Evolutionary conservation across 2,329 filamentous ascomycete species (phyloP), one percentile per base, ranked within the genome.

Genomic region (Tolypocladium sp.): DNA sequence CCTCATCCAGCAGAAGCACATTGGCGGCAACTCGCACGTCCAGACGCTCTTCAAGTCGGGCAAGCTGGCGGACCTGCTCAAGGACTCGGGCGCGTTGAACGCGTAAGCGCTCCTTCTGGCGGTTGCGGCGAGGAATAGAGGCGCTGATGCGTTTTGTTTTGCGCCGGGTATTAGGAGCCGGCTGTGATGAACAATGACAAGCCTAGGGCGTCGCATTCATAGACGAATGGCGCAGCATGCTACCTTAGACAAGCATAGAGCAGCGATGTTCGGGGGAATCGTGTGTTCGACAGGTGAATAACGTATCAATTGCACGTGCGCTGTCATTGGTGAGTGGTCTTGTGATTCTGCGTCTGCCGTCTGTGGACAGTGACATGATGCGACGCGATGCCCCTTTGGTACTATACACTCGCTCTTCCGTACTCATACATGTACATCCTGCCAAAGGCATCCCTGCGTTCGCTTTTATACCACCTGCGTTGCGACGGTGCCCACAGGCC

Each of bases 11-110:
- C 79, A 92, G 79, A 79, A 95, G 80, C 93, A 97, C 77, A 95
- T 99, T 73, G 94, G 94, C 63, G 94, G 94, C 66, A 97, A 97
- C 84, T 96, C 91, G 30, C 93, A 95, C 65, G 76, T 97, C 58
- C 82, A 85, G 65, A 68, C 69, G 38, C 74, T 94, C 66, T 77
- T 90, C 58, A 69, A 65, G 42, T 62, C 64, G 20, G 74, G 71
- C 63, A 69, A 77, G 69, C 72, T 78, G 35, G 68, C 76, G 68
- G 63, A 65, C 42, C 66, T 80, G 55, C 71, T 83, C 56, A 64
- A 68, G 65, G 71, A 74, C 37, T 77, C 76, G 27, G 75, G 73
- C 62, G 79, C 77, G 56, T 57, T 78, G 59, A 70, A 72, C 69
- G 70, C 68, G 70, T 77, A 76, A 77, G 74, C 58, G 40, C 17